phyloP scores from a whole-genome alignment of 371 early-diverging fungal species.

The Mortierella polycephala region DNA sequence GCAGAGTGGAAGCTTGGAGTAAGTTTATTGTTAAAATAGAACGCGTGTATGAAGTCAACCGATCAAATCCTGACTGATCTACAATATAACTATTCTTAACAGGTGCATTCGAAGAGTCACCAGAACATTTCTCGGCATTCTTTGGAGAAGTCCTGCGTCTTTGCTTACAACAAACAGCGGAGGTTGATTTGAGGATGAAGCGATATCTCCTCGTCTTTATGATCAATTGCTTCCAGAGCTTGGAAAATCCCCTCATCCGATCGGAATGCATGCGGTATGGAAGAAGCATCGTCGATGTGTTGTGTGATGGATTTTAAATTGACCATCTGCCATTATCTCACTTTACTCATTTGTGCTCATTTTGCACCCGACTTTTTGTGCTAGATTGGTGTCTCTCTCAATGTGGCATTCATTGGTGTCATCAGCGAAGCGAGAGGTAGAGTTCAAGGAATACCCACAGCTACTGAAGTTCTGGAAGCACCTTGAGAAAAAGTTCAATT shows the following conservation, averaged over 20 bases:
- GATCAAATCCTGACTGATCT: not conserved
- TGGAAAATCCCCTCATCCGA: slow-evolving; percentile 82
- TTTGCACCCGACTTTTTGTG: not conserved
- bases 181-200: slow-evolving; percentile 55
- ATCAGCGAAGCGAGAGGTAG: slow-evolving; percentile 59
- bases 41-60: too few species aligned
- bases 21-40: slow-evolving; percentile 14
- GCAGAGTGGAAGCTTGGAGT: slow-evolving; percentile 72
- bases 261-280: slow-evolving; percentile 73
- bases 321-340: not conserved
- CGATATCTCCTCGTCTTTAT: slow-evolving; percentile 74
- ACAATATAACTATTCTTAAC: not conserved
- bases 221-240: slow-evolving; percentile 80
- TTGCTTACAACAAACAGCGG: slow-evolving; percentile 47
- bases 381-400: slow-evolving; percentile 73
- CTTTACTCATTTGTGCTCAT: not conserved
- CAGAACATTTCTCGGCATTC: slow-evolving; percentile 66
- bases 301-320: not conserved
- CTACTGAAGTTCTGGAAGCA: slow-evolving; percentile 76
- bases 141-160: slow-evolving; percentile 68
- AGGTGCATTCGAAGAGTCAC: slow-evolving; percentile 63
- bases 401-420: slow-evolving; percentile 78
- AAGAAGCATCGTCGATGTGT: not conserved
- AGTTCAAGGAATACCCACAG: slow-evolving; percentile 67
- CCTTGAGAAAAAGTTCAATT: slow-evolving; percentile 61